Base-by-base conservation (phyloP, 495 filamentous ascomycete species). In the Darksidea phi region DNA sequence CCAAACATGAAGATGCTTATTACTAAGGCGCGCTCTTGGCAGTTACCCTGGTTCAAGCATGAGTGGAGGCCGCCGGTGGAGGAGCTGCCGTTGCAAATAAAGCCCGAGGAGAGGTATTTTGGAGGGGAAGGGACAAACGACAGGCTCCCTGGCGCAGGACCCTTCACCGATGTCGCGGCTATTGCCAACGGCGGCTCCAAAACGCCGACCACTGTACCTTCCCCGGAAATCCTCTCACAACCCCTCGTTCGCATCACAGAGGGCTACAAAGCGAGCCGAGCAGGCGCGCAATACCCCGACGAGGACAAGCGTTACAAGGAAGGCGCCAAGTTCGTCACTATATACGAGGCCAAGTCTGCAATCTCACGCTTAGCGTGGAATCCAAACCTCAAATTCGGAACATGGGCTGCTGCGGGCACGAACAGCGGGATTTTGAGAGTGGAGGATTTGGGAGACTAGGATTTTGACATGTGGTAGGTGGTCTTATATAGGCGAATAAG, bases 291-390 rank as follows among this genome's bases (percentile, higher is more conserved):
- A 13, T 21, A 50, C 34, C 52, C 13, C 34, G 47, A 18, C 26
- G 45, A 34, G 24, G 38, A 18, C n/a, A n/a, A 37, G 45, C 11
- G 17, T 11, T 71, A 47, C 17, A 57, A 75, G 24, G 74, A 77
- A 11, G 76, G 75, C 6, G 67, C 69, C 12, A 68, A 74, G 57
- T 70, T 72, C 34, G 70, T 75, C 5, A 84, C 84, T 0, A 78
- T 86, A 5, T 80, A 76, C 63, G 86, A 88, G 48, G 81, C 85
- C 69, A 73, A 76, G 45, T 80, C 78, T 2, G 80, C 79, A 43
- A 74, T 88, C 42, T 80, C 79, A 24, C 67, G 72, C 15, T 67
- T 87, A 17, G 76, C 76, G n/a, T 89, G 86, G 86, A 89, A 88
- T 69, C 80, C 82, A 26, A 88, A 88, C 72, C 65, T 79, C 47